Percentiles rank a stretch among this genome's conserved stretches.
Evolutionary conservation across 2,329 filamentous ascomycete species (phyloP).

Genomic region (Fusarium papillatum): DNA sequence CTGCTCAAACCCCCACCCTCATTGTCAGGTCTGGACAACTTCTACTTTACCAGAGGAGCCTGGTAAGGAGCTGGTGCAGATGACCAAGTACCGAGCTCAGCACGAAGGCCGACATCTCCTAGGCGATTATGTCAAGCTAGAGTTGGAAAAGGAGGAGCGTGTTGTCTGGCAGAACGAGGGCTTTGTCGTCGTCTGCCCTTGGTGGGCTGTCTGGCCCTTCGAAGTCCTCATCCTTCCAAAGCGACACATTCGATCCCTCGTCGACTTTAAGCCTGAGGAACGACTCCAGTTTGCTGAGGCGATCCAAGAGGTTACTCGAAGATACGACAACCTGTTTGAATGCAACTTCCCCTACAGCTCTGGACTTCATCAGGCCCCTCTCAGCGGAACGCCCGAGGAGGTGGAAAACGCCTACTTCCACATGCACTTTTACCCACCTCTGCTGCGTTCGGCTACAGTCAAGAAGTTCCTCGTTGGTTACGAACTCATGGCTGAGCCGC

Average conservation of each 20-base stretch:
- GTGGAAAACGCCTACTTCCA: slow-evolving; percentile 92
- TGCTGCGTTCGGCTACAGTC: slow-evolving; percentile 92
- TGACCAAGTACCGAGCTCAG: slow-evolving; percentile 82
- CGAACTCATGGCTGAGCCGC: slow-evolving; percentile 97
- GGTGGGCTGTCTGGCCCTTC: slow-evolving; percentile 99
- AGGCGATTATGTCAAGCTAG: slow-evolving; percentile 88
- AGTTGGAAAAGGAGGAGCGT: slow-evolving; percentile 85
- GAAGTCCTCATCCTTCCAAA: slow-evolving; percentile 93
- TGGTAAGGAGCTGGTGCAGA: slow-evolving; percentile 80
- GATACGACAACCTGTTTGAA: slow-evolving; percentile 98
- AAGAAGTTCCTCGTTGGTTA: slow-evolving; percentile 98
- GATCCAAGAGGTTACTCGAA: slow-evolving; percentile 87
- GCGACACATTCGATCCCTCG: slow-evolving; percentile 84
- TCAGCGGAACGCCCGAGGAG: slow-evolving; percentile 86
- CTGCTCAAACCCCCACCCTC: slow-evolving; percentile 97
- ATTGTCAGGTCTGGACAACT: slow-evolving; percentile 97
- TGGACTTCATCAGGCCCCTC: slow-evolving; percentile 94
- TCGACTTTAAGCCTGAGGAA: slow-evolving; percentile 83
- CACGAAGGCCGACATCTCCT: slow-evolving; percentile 83
- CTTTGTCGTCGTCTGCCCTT: slow-evolving; percentile 92
- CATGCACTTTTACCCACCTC: slow-evolving; percentile 97
- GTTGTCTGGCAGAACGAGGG: slow-evolving; percentile 89
- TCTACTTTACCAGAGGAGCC: slow-evolving; percentile 93
- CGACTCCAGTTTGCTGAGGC: slow-evolving; percentile 82
- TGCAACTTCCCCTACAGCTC: slow-evolving; percentile 98